These are phyloP conservation scores for Moringa oleifera DNA, from an alignment of 345 rosid species.

Conservation along the genomic window DNA sequence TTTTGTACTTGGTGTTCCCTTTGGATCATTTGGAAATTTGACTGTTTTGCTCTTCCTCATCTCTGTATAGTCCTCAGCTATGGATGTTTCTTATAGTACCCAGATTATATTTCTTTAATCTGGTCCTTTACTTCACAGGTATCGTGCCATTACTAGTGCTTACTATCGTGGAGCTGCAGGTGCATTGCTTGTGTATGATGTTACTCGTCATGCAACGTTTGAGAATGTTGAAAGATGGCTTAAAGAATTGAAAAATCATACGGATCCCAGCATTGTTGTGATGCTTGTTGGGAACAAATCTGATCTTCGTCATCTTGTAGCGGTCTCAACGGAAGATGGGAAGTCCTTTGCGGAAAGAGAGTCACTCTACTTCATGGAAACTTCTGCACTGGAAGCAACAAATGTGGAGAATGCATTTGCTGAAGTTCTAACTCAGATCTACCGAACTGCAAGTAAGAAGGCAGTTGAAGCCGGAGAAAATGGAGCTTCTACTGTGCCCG, in stretches of 20 bases:
- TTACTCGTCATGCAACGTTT: conserved; percentile 59
- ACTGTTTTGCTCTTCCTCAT: too few relatives aligned
- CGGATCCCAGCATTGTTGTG: conserved; percentile 63
- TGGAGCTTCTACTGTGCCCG: conserved; percentile 31
- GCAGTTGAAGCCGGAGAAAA: conserved; percentile 47
- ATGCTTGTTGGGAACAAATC: conserved; percentile 73
- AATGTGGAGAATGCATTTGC: conserved; percentile 63
- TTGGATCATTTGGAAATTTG: too few relatives aligned
- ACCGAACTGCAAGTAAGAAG: conserved; percentile 51
- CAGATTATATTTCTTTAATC: background rate
- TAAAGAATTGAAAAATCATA: conserved; percentile 59
- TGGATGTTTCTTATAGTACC: too few relatives aligned
- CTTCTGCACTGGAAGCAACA: conserved; percentile 62
- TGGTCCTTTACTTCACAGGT: conserved; percentile 24
- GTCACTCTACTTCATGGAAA: conserved; percentile 57
- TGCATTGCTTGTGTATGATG: conserved; percentile 63
- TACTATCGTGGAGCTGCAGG: conserved; percentile 75
- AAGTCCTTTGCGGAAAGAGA: conserved; percentile 57
- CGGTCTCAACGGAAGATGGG: conserved; percentile 58
- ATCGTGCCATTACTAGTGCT: conserved; percentile 71
- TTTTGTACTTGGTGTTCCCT: too few relatives aligned
- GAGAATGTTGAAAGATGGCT: conserved; percentile 71
- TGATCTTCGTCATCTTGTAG: conserved; percentile 61
- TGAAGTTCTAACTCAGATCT: conserved; percentile 58
- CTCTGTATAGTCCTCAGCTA: background rate